Percentiles rank a stretch among this genome's conserved stretches.
Conservation (phyloP, 352 stramenopile genomes). For the Nothophytophthora sp. region DNA sequence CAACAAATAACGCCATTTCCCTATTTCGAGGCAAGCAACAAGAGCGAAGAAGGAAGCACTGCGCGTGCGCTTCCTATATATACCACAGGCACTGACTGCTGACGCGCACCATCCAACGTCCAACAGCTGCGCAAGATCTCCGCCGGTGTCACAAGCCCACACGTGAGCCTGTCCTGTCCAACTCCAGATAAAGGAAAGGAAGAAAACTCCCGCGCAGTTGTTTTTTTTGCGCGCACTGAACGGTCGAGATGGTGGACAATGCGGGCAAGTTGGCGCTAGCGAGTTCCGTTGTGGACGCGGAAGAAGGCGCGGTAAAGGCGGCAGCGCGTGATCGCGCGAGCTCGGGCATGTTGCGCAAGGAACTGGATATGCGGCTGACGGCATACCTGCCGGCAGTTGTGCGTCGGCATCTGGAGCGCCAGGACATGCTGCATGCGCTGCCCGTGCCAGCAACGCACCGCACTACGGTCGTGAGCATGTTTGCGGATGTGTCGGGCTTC, state of each 20-base stretch:
- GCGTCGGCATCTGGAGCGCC: slow-evolving; percentile 70
- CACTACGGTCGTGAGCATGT: slow-evolving; percentile 89
- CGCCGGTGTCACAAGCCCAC: too few relatives aligned
- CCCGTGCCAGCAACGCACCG: slow-evolving; percentile 73
- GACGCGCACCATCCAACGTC: too few relatives aligned
- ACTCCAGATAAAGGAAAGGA: too few relatives aligned
- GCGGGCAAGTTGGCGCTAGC: not conserved
- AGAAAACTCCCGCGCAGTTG: too few relatives aligned
- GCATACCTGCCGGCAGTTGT: slow-evolving; percentile 84
- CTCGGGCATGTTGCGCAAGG: slow-evolving; percentile 58
- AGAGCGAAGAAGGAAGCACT: not conserved
- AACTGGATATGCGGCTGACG: slow-evolving; percentile 82
- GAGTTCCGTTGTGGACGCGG: not conserved
- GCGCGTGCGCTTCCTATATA: slow-evolving; percentile 7
- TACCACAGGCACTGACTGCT: too few relatives aligned
- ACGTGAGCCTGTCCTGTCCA: too few relatives aligned
- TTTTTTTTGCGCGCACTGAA: too few relatives aligned
- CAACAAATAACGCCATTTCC: slow-evolving; percentile 34
- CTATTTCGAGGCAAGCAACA: slow-evolving; percentile 23
- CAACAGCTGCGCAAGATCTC: too few relatives aligned
- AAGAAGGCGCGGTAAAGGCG: slow-evolving; percentile 1
- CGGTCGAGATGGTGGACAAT: slow-evolving; percentile 20
- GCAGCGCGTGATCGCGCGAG: slow-evolving; percentile 25
- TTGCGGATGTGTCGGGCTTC: slow-evolving; percentile 95
- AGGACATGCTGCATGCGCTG: slow-evolving; percentile 37